Conservation (phyloP, 2,329 filamentous ascomycete genomes). For the Aspergillus niger region DNA sequence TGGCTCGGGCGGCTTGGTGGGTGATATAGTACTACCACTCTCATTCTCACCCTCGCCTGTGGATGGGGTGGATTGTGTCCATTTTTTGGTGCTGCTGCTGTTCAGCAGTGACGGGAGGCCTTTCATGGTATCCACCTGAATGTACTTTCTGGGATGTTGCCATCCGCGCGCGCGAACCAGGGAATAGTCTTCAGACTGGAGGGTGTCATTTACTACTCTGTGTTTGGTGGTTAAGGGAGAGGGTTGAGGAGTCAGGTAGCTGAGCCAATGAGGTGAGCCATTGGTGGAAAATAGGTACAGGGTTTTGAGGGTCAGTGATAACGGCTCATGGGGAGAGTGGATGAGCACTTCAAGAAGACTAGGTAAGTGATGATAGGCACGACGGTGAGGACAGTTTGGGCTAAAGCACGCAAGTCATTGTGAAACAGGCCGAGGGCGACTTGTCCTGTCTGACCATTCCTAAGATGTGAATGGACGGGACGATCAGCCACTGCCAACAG, state of each 20-base stretch:
- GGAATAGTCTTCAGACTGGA: background rate
- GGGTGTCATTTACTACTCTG: background rate
- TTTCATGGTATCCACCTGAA: background rate
- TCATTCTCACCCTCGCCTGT: background rate
- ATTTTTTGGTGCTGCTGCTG: background rate
- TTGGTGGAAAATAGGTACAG: background rate
- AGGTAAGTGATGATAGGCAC: background rate
- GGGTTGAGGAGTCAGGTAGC: background rate
- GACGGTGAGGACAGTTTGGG: background rate
- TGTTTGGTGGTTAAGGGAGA: background rate
- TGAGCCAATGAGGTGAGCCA: background rate
- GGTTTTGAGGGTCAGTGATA: background rate
- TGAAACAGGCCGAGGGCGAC: background rate
- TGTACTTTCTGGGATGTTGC: background rate
- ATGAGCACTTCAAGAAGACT: background rate
- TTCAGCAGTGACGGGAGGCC: background rate
- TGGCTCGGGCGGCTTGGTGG: background rate
- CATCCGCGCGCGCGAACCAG: background rate
- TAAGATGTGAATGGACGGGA: background rate
- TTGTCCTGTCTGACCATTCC: background rate
- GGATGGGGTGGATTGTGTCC: background rate
- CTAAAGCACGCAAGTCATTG: background rate
- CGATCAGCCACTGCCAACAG: background rate
- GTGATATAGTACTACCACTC: background rate
- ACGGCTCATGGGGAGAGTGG: background rate